phyloP scores from a whole-genome alignment of 306 rosid species.

The Biancaea sappan region DNA sequence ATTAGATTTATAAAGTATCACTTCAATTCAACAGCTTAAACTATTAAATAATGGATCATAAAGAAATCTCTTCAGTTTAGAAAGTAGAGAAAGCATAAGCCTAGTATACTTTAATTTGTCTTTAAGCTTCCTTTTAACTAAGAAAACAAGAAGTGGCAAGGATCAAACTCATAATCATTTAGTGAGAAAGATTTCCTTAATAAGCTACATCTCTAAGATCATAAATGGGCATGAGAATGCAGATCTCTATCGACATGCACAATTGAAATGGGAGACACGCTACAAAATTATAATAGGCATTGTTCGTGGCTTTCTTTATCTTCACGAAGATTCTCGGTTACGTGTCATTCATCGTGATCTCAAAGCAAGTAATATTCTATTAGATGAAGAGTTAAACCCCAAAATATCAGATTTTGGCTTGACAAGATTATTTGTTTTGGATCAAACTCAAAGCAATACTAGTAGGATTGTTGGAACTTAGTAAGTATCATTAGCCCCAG shows the following conservation, averaged over 20 bases:
- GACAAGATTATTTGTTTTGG: constrained; percentile 43
- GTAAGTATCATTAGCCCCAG: constrained; percentile 33
- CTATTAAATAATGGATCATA: too few species aligned
- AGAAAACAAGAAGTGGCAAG: neutral
- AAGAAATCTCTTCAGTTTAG: too few species aligned
- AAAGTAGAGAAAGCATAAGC: too few species aligned
- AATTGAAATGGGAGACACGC: constrained; percentile 31
- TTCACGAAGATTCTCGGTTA: constrained; percentile 56
- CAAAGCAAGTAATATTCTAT: constrained; percentile 55
- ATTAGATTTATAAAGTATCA: too few species aligned
- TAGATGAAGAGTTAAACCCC: constrained; percentile 47
- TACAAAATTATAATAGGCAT: constrained; percentile 42
- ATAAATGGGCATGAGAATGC: neutral
- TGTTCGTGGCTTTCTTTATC: constrained; percentile 48
- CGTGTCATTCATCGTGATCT: constrained; percentile 58
- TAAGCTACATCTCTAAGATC: neutral
- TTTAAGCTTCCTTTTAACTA: too few species aligned
- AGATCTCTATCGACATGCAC: neutral
- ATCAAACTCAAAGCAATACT: constrained; percentile 39
- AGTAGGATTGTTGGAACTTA: constrained; percentile 50
- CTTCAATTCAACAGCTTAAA: too few species aligned
- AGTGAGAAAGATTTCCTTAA: too few species aligned
- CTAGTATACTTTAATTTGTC: neutral
- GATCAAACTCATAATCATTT: too few species aligned
- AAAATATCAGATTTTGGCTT: constrained; percentile 62